Percentiles rank a stretch among this genome's conserved stretches.
phyloP scores from a whole-genome alignment of 345 rosid genomes.

The Tarenaya hassleriana region DNA sequence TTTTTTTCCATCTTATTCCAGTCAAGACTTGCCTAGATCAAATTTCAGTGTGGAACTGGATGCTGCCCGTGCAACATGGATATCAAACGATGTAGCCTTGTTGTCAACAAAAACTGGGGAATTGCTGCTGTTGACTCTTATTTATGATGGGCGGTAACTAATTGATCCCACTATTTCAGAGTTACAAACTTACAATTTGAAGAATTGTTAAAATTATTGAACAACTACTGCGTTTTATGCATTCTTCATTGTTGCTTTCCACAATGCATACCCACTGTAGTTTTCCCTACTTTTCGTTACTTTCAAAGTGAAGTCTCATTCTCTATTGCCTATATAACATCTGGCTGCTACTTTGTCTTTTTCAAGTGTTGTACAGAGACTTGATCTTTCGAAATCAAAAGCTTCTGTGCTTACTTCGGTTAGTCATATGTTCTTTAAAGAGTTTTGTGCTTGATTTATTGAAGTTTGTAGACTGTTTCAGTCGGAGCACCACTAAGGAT shows the following conservation, averaged over 20 bases:
- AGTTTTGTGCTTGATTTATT: slow-evolving; percentile 11
- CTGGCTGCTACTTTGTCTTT: slow-evolving; percentile 25
- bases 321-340: slow-evolving; percentile 16
- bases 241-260: not conserved
- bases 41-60: slow-evolving; percentile 87
- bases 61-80: slow-evolving; percentile 87
- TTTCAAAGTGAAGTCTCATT: not conserved
- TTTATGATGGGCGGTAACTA: slow-evolving; percentile 86
- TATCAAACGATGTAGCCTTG: slow-evolving; percentile 72
- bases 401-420: slow-evolving; percentile 98
- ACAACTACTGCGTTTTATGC: not conserved
- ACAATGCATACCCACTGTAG: no score
- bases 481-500: slow-evolving; percentile 15
- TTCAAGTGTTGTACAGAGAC: slow-evolving; percentile 89
- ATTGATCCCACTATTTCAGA: slow-evolving; percentile 6
- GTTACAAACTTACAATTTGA: slow-evolving; percentile 5
- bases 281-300: no score
- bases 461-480: not conserved
- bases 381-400: slow-evolving; percentile 93
- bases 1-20: slow-evolving; percentile 31
- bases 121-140: slow-evolving; percentile 71
- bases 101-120: slow-evolving; percentile 90
- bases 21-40: slow-evolving; percentile 91
- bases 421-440: slow-evolving; percentile 34
- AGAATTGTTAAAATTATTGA: not conserved